Evolutionary conservation across 805 yeast species (phyloP), one percentile per base, ranked within the genome.

Genomic region (Wickerhamomyces strasburgensis): DNA sequence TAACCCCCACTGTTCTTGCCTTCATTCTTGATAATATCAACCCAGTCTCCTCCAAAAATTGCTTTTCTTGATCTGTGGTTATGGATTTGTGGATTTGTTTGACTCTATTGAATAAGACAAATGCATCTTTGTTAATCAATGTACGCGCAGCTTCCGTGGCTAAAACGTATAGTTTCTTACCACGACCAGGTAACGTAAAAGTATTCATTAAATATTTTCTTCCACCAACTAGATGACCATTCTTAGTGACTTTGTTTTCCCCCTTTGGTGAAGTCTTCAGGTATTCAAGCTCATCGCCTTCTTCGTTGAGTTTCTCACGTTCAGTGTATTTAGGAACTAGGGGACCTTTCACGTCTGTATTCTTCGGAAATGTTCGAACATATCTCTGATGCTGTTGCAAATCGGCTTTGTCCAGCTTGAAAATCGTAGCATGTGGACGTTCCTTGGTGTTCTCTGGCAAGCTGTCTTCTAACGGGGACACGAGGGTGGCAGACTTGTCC

Each of bases 121-220:
- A 77, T 27, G 76, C 70, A 47, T 75, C 81, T 38, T 73, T 59
- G 52, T 65, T 60, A 28, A 61, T 54, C 34, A 74, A 53, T 17
- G 60, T 53, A 42, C 73, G 60, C 31, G 71, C 68, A 40, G 61
- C 52, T 46, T 65, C 61, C 19, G 61, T 55, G 37, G 70, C 64
- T 56, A 72, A 38, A 40, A 64, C 68, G 41, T 58, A 72, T 24
- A 61, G 48, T 33, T 52, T 58, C 27, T 51, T 43, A n/a, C 68
- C 67, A 17, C 54, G 54, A 0, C 57, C 56, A 5, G 72, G 67
- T 7, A 70, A 43, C 4, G 57, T 60, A 43, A 73, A 72, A 1
- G 68, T 61, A 13, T 60, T 51, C 33, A 70, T 59, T 11, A 64
- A 31, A 39, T 55, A 73, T 32, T 58, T 56, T 27, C 74, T 56